Base-by-base conservation (phyloP, 202 grass and related monocot genomes). In the Hordeum pubiflorum region DNA sequence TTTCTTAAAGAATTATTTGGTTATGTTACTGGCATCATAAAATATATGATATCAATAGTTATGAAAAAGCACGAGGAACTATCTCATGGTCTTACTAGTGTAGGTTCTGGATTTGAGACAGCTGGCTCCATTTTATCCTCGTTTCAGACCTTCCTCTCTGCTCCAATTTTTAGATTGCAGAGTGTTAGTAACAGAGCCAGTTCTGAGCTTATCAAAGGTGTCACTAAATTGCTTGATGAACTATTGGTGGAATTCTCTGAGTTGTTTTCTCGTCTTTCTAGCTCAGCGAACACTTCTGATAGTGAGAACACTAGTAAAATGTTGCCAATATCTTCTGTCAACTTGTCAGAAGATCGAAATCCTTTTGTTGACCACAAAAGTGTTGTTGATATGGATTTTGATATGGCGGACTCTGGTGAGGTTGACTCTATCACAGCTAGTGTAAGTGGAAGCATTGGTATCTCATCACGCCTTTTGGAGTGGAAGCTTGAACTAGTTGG, bases 371-470 rank as follows among this genome's bases (percentile, higher is more conserved):
- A 90, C 67, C 72, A 63, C 72, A 92, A 64, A 71, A 75, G 54
- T 77, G 83, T 94, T 71, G 85, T 88, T 78, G 94, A 97, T 84
- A 86, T 97, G 85, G 91, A 97, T 73, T 85, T 97, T 64, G 94
- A 94, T 91, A 85, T 80, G 46, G 81, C 65, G 78, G 86, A 84
- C 79, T 87, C 86, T 74, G 82, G 83, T 56, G 88, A 94, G 87
- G 60, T 85, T 66, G 91, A 97, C 86, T 56, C 80, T 79, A 18
- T 84, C 27, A 69, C 43, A 34, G 79, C 65, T 75, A 80, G 65
- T 88, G 87, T 55, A 64, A 81, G 78, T 70, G 75, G 78, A 85
- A 87, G 83, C 77, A 74, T 72, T 50, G 84, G 64, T 87, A 82
- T 33, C 69, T 84, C 79, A 23, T 87, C 79, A 31, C 89, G 83